Evolutionary conservation across 2,329 filamentous ascomycete genomes (phyloP), one percentile per base, ranked within the genome.

Genomic region (Fusarium illudens): DNA sequence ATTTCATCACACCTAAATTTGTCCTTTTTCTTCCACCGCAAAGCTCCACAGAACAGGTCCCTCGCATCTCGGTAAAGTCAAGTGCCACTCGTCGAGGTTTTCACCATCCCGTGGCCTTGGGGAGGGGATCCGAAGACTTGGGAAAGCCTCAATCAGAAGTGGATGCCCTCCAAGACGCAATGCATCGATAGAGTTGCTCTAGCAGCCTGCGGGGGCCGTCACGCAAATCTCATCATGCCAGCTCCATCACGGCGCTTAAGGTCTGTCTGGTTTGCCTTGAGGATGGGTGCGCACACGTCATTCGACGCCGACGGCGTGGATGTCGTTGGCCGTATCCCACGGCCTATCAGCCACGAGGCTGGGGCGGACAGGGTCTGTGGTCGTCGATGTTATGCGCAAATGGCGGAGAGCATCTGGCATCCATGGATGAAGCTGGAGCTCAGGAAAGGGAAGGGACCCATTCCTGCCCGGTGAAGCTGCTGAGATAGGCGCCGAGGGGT

Each of bases 251-350:
- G 70, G 71, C 71, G 71, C 71, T 73, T 73, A 73, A 51, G 52
- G 49, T 56, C 58, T 63, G 50, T 54, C 61, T 59, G 52, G 49
- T 56, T 55, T 63, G 50, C 57, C 61, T 59, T 52, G 56, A n/a
- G 58, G 51, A 62, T 46, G 50, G 53, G 30, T 52, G 60, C 46
- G 62, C 63, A 57, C 62, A 72, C 66, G 68, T 70, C 70, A 73
- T 68, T 74, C 68, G 68, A 71, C 68, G 52, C 71, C 71, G 62
- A 49, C 30, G 57, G 67, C 60, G 58, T 68, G 71, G 71, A 52
- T 52, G 59, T 61, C 39, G 59, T 59, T 64, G 64, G 63, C 57
- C 52, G 50, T 51, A 62, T 60, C 25, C 13, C 37, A 27, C 39
- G 36, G 42, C 27, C 25, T 39, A 48, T 55, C 48, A 56, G 56